Conservation (phyloP, 179 eudicot genomes). For the Heliamphora pulchella region DNA sequence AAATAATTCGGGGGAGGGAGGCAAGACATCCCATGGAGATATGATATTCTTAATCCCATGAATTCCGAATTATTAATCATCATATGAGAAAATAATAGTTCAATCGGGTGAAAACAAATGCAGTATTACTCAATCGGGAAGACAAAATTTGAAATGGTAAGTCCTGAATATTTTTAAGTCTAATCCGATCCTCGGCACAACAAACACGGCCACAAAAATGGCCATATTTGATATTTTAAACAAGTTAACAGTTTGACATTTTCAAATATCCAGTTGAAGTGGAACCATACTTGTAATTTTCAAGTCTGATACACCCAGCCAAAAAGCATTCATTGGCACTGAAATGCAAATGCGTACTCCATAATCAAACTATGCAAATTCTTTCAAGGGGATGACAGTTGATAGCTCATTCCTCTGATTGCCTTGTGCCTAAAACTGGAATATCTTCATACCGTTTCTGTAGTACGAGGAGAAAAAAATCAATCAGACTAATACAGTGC, state of each 20-base stretch:
- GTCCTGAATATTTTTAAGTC: too few species aligned
- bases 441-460: constrained; percentile 75
- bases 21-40: too few species aligned
- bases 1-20: too few species aligned
- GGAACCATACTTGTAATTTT: neutral
- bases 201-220: too few species aligned
- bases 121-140: too few species aligned
- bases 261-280: neutral
- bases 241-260: neutral
- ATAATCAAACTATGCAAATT: neutral
- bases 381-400: neutral
- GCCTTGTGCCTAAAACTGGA: constrained; percentile 37
- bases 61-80: too few species aligned
- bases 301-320: neutral
- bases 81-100: too few species aligned
- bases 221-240: too few species aligned
- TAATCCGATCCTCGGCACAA: too few species aligned
- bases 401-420: neutral
- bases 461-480: neutral
- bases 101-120: too few species aligned
- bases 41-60: too few species aligned
- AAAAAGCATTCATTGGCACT: neutral
- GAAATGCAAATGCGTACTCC: neutral
- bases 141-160: too few species aligned
- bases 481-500: neutral